Evolutionary conservation across 805 yeast species (phyloP).

Genomic region (Ogataea allantospora): DNA sequence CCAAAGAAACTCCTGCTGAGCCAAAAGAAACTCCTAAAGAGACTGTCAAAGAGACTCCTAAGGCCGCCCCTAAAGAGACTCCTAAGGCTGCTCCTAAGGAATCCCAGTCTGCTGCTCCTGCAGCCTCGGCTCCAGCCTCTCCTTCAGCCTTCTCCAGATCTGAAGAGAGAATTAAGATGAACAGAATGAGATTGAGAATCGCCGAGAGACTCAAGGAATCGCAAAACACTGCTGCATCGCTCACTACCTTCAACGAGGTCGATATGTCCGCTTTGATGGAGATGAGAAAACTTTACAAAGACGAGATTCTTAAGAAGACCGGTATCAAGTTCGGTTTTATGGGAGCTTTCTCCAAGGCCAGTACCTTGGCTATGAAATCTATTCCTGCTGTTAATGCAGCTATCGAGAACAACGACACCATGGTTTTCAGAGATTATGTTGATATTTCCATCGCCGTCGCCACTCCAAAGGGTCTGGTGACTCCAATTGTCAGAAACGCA

Average conservation of each 20-base stretch:
- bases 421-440: conserved; percentile 93
- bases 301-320: conserved; percentile 89
- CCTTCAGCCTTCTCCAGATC: conserved; percentile 65
- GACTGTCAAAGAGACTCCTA: conserved; percentile 22
- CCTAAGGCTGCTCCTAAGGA: conserved; percentile 30
- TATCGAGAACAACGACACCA: conserved; percentile 86
- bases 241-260: conserved; percentile 96
- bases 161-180: conserved; percentile 95
- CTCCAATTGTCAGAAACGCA: conserved; percentile 96
- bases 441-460: conserved; percentile 97
- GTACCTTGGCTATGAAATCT: conserved; percentile 88
- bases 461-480: conserved; percentile 97
- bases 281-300: conserved; percentile 95
- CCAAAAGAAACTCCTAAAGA: conserved; percentile 19
- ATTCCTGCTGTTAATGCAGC: conserved; percentile 94
- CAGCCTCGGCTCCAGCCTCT: conserved; percentile 19
- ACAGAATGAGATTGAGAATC: conserved; percentile 98
- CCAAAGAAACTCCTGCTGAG: conserved; percentile 29
- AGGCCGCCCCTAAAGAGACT: conserved; percentile 43
- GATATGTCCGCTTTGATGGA: conserved; percentile 92
- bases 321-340: conserved; percentile 97
- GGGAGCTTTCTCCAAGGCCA: conserved; percentile 97
- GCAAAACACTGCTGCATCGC: conserved; percentile 97
- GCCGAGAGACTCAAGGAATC: conserved; percentile 99
- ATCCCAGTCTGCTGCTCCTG: conserved; percentile 5